Percentiles rank a stretch among this genome's conserved stretches.
Evolutionary conservation across 2,329 filamentous ascomycete species (phyloP).

Genomic region (Venturia pyrina): DNA sequence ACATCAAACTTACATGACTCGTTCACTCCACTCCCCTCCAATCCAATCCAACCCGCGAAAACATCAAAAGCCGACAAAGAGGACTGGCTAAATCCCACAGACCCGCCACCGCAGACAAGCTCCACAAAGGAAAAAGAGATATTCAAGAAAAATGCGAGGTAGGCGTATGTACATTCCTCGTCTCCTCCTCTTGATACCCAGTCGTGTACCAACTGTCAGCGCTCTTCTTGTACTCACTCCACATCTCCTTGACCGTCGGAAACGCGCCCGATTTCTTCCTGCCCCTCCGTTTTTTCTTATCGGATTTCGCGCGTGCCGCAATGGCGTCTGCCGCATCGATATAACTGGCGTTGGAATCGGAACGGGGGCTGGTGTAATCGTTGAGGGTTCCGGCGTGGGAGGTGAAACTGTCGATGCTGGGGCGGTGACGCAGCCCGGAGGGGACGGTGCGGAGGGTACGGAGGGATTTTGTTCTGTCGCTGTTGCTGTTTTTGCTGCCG

Average conservation of each 20-base stretch:
- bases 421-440: background rate
- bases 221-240: slow-evolving; percentile 10
- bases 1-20: background rate
- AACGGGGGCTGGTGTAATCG: background rate
- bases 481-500: background rate
- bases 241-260: slow-evolving; percentile 7
- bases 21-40: background rate
- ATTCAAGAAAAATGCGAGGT: background rate
- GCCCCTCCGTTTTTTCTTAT: background rate
- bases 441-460: background rate
- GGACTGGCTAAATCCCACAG: background rate
- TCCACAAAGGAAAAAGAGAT: too few species aligned
- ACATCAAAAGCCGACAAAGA: background rate
- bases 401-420: background rate
- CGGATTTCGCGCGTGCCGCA: background rate
- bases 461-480: background rate
- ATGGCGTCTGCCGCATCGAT: background rate
- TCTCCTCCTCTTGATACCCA: background rate
- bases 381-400: background rate
- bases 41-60: background rate
- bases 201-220: background rate
- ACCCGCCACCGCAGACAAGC: too few species aligned
- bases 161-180: background rate
- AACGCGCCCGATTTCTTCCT: background rate
- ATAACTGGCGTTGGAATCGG: background rate